These are phyloP conservation scores for Pilobolus umbonatus DNA, from an alignment of 192 early-diverging fungal species.

Conservation along the genomic window DNA sequence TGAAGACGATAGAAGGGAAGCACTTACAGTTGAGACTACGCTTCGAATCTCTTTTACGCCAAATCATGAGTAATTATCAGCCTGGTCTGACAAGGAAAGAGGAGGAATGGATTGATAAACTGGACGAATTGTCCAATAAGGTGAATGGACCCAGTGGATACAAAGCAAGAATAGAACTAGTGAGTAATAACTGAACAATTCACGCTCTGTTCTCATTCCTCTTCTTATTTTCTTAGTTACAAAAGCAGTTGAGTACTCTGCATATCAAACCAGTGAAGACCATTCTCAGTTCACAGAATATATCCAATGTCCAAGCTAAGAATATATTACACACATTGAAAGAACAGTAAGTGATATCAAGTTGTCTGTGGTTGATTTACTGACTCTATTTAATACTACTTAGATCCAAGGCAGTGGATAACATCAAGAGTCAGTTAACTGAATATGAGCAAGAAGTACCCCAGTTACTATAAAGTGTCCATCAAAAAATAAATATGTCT, in stretches of 20 bases:
- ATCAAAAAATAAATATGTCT: too few relatives aligned
- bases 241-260: not conserved
- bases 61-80: slow-evolving; percentile 55
- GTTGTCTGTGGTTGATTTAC: too few relatives aligned
- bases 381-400: not conserved
- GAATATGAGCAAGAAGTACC: too few relatives aligned
- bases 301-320: slow-evolving; percentile 2
- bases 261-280: not conserved
- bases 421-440: too few relatives aligned
- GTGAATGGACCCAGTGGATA: slow-evolving; percentile 18
- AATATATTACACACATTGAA: slow-evolving; percentile 11
- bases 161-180: slow-evolving; percentile 6
- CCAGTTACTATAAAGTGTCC: too few relatives aligned
- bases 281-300: not conserved
- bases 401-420: not conserved
- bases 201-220: not conserved
- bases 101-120: slow-evolving; percentile 41
- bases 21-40: slow-evolving; percentile 40
- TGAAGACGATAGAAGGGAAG: slow-evolving; percentile 38
- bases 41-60: slow-evolving; percentile 56
- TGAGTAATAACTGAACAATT: not conserved
- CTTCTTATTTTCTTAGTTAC: not conserved
- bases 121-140: slow-evolving; percentile 18
- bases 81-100: slow-evolving; percentile 59
- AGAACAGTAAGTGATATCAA: slow-evolving; percentile 23